These are phyloP conservation scores for Aureobasidium sp. DNA, from an alignment of 2,329 filamentous ascomycete genomes.

Conservation along the genomic window DNA sequence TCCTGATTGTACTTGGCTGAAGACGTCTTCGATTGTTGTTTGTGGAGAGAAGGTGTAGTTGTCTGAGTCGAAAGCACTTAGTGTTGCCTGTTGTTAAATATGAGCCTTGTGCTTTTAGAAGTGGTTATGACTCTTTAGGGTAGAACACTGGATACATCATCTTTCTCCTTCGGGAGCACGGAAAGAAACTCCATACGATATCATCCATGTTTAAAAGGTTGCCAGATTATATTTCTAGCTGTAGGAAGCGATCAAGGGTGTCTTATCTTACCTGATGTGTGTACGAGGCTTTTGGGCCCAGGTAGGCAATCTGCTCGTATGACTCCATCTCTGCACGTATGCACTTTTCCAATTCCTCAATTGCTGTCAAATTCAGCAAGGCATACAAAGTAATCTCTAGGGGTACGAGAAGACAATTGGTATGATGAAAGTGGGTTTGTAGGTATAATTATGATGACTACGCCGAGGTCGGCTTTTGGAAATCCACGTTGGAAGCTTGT, in stretches of 20 bases:
- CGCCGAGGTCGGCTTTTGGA: constrained; percentile 6
- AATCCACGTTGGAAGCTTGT: background rate
- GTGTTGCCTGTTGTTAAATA: constrained; percentile 43
- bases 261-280: constrained; percentile 53
- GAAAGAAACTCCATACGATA: background rate
- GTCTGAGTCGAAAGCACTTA: constrained; percentile 21
- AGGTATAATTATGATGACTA: background rate
- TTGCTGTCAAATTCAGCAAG: background rate
- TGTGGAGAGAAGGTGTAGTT: constrained; percentile 30
- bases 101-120: background rate
- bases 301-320: constrained; percentile 40
- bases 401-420: background rate
- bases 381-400: background rate
- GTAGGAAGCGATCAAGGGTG: background rate
- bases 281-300: constrained; percentile 58
- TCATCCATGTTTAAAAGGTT: no score
- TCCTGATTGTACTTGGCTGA: constrained; percentile 63
- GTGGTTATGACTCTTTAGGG: background rate
- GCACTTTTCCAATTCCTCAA: background rate
- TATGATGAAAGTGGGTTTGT: background rate
- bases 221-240: background rate
- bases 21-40: constrained; percentile 57
- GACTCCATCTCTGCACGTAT: constrained; percentile 40
- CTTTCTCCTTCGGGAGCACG: no score
- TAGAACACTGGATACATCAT: no score